phyloP scores from a whole-genome alignment of 2,329 filamentous ascomycete species.

The Fusarium protoensiforme region DNA sequence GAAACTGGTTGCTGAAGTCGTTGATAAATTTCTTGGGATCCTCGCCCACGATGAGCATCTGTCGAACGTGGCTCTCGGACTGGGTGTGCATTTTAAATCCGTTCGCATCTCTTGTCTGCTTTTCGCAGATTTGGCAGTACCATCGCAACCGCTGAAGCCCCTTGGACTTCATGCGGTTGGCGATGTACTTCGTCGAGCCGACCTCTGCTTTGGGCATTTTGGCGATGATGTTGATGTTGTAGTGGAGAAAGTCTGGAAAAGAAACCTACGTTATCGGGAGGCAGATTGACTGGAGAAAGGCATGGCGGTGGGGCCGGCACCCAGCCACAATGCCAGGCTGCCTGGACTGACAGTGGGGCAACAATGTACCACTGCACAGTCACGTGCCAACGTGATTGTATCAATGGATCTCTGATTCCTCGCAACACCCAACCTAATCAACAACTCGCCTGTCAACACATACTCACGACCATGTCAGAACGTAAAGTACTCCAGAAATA shows the following conservation, averaged over 20 bases:
- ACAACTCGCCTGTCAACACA: too few relatives aligned
- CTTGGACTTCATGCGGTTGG: constrained; percentile 90
- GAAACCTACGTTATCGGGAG: background rate
- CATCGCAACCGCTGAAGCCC: constrained; percentile 84
- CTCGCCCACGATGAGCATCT: constrained; percentile 88
- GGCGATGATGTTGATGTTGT: constrained; percentile 31
- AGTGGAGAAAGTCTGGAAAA: constrained; percentile 7
- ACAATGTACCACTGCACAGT: too few relatives aligned
- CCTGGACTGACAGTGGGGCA: background rate
- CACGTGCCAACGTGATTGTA: too few relatives aligned
- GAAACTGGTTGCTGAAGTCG: constrained; percentile 84
- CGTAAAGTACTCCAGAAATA: constrained; percentile 80
- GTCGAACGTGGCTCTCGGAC: constrained; percentile 87
- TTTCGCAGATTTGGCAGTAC: constrained; percentile 88
- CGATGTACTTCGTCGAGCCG: constrained; percentile 89
- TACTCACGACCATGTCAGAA: constrained; percentile 64
- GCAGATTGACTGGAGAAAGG: background rate
- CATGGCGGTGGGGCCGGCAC: constrained; percentile 1
- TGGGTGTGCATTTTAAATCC: constrained; percentile 91
- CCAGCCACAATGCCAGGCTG: background rate
- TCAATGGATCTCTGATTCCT: too few relatives aligned
- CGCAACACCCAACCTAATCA: too few relatives aligned
- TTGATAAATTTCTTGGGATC: constrained; percentile 87
- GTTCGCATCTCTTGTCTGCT: constrained; percentile 79
- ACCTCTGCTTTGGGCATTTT: constrained; percentile 93